Base-by-base conservation (phyloP, 2,329 filamentous ascomycete genomes). In the Monascus ruber region DNA sequence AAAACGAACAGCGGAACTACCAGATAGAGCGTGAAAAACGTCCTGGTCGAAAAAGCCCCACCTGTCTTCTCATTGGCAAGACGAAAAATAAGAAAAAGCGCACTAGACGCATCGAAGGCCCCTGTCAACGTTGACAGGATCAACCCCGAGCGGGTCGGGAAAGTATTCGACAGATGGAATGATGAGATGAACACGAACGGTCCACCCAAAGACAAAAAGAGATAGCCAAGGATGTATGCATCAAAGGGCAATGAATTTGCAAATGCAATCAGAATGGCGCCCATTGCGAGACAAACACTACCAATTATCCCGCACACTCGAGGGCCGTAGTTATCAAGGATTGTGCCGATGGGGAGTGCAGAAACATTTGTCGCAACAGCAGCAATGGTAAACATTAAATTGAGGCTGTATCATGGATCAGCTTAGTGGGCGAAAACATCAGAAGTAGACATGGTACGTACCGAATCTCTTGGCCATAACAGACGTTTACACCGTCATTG, bases 381-480 rank as follows among this genome's bases (percentile, higher is more conserved):
- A 8, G 87, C 87, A 32, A 87, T 74, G 5, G 86, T 93, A 69
- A 94, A 94, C 84, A 94, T 94, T 48, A 94, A 68, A 59, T 94
- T 94, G 41, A 94, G 72, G 42, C 70, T 71, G 37, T 17, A n/a
- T 9, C n/a, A 5, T 11, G 9, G 34, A 38, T 42, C 31, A 42
- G 37, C 26, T 26, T 11, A 10, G 28, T 52, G 8, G 35, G 25
- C 24, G 6, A 25, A 29, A 11, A 35, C 8, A 26, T 33, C 9
- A 3, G 32, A 24, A 26, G 33, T 33, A 5, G 25, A 11, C 10
- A 11, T 26, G 24, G 32, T 27, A 48, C 51, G n/a, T 54, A 70
- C 65, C 69, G 58, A 39, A 77, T 57, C 48, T 76, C 73, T 51
- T 80, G 77, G 43, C 69, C 67, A 44, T 72, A 74, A 54, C 77